Percentiles rank a stretch among this genome's conserved stretches.
Conservation (phyloP, 2,329 filamentous ascomycete genomes). For the Tolypocladium paradoxum region DNA sequence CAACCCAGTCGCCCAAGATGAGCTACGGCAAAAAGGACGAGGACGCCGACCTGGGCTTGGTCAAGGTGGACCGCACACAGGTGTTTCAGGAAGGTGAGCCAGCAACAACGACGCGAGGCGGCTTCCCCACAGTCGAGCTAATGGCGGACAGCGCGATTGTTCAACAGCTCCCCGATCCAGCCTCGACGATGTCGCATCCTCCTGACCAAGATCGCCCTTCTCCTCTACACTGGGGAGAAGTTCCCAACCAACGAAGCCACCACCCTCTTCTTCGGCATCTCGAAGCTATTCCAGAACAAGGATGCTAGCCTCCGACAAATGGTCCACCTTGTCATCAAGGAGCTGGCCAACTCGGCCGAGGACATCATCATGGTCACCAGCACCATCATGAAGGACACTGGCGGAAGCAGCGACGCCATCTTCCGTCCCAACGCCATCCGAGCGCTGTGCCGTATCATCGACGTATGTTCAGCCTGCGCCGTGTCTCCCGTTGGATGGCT, state of each 20-base stretch:
- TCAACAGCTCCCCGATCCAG: slow-evolving; percentile 95
- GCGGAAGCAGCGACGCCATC: slow-evolving; percentile 84
- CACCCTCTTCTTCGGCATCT: slow-evolving; percentile 96
- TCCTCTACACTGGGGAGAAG: slow-evolving; percentile 92
- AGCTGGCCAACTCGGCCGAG: slow-evolving; percentile 87
- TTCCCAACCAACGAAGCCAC: slow-evolving; percentile 97
- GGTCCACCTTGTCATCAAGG: slow-evolving; percentile 97
- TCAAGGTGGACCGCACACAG: slow-evolving; percentile 95
- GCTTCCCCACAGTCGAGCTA: slow-evolving; percentile 19
- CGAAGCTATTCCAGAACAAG: slow-evolving; percentile 99
- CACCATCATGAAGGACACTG: slow-evolving; percentile 99
- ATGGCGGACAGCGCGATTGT: slow-evolving; percentile 65
- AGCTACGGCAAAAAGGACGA: slow-evolving; percentile 99
- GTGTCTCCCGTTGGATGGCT: neutral
- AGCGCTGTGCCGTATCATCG: slow-evolving; percentile 91
- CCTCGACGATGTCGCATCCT: slow-evolving; percentile 96
- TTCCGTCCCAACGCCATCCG: slow-evolving; percentile 94
- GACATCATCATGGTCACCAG: slow-evolving; percentile 99
- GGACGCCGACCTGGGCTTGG: slow-evolving; percentile 84
- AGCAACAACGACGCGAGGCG: slow-evolving; percentile 2
- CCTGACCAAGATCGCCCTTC: slow-evolving; percentile 90
- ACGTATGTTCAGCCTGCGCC: slow-evolving; percentile 48
- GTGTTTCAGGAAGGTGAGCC: slow-evolving; percentile 94
- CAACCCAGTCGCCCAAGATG: slow-evolving; percentile 50
- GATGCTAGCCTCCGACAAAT: slow-evolving; percentile 96